Evolutionary conservation across 2,329 filamentous ascomycete genomes (phyloP).

Genomic region (Arthrinium phaeospermum): DNA sequence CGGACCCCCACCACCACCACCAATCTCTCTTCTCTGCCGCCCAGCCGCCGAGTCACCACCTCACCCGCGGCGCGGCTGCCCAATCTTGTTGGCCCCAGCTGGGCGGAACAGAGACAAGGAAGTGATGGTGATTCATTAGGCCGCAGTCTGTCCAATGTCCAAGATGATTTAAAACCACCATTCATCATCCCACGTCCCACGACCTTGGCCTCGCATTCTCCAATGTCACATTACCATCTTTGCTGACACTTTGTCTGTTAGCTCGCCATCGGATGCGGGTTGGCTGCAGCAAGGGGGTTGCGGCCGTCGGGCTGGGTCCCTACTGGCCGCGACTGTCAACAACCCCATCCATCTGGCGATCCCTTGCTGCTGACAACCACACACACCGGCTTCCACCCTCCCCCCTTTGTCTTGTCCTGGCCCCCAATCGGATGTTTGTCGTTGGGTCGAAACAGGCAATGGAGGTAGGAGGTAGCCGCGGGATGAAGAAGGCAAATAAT

Average conservation of each 20-base stretch:
- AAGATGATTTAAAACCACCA: too few species aligned
- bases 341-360: background rate
- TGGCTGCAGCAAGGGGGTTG: conserved; percentile 2
- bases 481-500: background rate
- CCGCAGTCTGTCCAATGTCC: too few species aligned
- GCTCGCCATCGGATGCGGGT: background rate
- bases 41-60: background rate
- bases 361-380: background rate
- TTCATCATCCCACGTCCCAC: background rate
- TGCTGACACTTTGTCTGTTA: background rate
- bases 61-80: background rate
- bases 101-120: background rate
- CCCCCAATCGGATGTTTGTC: background rate
- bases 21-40: background rate
- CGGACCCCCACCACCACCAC: background rate
- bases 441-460: background rate
- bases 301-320: background rate
- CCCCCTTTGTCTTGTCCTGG: background rate
- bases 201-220: background rate
- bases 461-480: background rate
- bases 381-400: background rate
- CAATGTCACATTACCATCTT: background rate
- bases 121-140: background rate
- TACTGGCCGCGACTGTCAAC: background rate
- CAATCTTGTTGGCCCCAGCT: background rate